phyloP scores from a whole-genome alignment of 345 rosid species.

The Viola odorata region DNA sequence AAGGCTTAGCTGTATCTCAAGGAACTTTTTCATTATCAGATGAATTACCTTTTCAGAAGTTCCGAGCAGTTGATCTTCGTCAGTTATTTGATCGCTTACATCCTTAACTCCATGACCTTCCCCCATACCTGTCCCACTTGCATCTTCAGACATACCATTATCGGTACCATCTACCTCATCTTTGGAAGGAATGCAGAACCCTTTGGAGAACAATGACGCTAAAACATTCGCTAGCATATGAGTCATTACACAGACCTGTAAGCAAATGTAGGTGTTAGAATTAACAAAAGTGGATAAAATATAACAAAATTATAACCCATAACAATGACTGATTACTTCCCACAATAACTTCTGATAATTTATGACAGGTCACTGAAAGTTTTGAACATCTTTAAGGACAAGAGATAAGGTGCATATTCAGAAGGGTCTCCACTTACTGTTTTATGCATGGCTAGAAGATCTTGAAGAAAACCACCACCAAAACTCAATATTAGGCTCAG shows the following conservation, averaged over 20 bases:
- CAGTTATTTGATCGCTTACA: constrained; percentile 82
- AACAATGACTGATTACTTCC: no score
- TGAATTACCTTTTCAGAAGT: constrained; percentile 52
- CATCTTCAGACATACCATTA: constrained; percentile 42
- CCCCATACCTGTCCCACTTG: constrained; percentile 89
- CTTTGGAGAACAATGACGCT: constrained; percentile 66
- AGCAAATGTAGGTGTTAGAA: constrained; percentile 7
- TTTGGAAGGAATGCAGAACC: constrained; percentile 57
- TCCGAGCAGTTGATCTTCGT: constrained; percentile 84
- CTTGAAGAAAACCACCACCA: constrained; percentile 52
- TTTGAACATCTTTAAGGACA: not conserved
- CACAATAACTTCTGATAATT: no score
- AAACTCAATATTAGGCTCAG: constrained; percentile 55
- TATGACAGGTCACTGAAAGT: no score
- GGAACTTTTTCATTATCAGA: not conserved
- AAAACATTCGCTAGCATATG: constrained; percentile 66
- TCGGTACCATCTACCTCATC: constrained; percentile 54
- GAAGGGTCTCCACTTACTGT: constrained; percentile 42
- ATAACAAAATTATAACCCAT: no score
- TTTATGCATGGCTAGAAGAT: constrained; percentile 63
- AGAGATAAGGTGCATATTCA: not conserved
- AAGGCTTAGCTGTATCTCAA: not conserved
- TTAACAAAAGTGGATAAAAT: not conserved
- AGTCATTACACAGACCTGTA: constrained; percentile 71
- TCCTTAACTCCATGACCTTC: constrained; percentile 78